Evolutionary conservation across 2,329 filamentous ascomycete genomes (phyloP), one percentile per base, ranked within the genome.

Genomic region (Ceratocystis variospora): DNA sequence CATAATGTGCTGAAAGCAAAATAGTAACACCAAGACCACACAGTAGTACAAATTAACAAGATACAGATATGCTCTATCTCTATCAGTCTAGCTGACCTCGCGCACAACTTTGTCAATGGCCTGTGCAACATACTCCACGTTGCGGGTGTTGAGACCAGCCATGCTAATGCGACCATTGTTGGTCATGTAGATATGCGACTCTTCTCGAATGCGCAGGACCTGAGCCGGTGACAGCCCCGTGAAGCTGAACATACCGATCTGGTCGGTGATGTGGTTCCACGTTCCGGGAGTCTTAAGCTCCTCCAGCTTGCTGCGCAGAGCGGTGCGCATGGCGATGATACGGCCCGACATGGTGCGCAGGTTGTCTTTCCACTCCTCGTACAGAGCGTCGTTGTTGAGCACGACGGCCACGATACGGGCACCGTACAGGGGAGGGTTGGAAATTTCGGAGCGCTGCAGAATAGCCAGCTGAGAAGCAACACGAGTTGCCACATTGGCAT

Each of bases 181-280:
- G 70, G 93, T 97, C 84, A 93, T 92, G 78, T 94, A 94, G 65
- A 94, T 81, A 75, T 94, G 89, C 68, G 80, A 83, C 63, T 89
- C 83, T 68, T 84, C 80, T 64, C 87, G 82, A 69, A 94, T 78
- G 77, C 84, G 85, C 71, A 82, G 71, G 6, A 93, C 89, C 74
- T 94, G 89, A 69, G 83, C 74, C 77, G 91, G 88, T 12, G 76
- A 83, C 74, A 95, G 77, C 12, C 90, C 90, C 0, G 90, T 95
- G 76, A 96, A 99, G 76, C 87, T 93, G 79, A 99, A 99, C 94
- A 99, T 99, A 79, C 94, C 94, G 74, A 99, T 99, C 82, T 99
- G 94, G 72, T 95, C 89, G 17, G 92, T 96, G 75, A 99, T 96
- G 78, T 99, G 94, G 73, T 92, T 90, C 94, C 94, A 99, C 15